Percentiles rank a stretch among this genome's conserved stretches.
Conservation (phyloP, 1,284 basidiomycete genomes). For the Abortiporus biennis region DNA sequence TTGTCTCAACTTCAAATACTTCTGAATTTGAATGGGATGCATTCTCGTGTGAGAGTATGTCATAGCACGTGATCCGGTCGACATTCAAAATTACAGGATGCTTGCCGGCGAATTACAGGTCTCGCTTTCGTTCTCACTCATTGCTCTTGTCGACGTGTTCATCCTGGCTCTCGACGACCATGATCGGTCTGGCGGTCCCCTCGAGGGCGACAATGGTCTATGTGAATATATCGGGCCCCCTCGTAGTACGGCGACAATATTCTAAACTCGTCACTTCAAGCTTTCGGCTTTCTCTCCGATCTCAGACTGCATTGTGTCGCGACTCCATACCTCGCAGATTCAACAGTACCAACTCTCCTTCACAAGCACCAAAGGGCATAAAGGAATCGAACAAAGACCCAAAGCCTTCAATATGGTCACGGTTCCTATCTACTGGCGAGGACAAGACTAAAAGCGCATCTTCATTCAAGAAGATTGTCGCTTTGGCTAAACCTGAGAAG, state of each 20-base stretch:
- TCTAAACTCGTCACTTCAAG: not conserved
- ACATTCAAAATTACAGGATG: too few species aligned
- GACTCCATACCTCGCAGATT: not conserved
- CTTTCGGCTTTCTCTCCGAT: not conserved
- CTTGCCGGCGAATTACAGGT: too few species aligned
- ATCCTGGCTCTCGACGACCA: slow-evolving; percentile 7
- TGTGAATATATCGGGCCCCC: not conserved
- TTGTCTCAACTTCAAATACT: too few species aligned
- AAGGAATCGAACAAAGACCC: too few species aligned
- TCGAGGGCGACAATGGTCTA: not conserved
- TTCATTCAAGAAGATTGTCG: slow-evolving; percentile 68
- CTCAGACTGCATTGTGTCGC: not conserved
- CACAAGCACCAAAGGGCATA: not conserved
- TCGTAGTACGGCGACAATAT: not conserved
- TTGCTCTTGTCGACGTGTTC: slow-evolving; percentile 1
- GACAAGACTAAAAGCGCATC: slow-evolving; percentile 37
- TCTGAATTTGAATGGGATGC: too few species aligned
- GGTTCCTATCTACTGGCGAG: too few species aligned
- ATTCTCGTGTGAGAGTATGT: too few species aligned
- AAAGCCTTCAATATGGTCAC: too few species aligned
- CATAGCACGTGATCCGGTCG: too few species aligned
- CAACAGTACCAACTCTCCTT: not conserved
- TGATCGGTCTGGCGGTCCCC: not conserved
- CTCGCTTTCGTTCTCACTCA: too few species aligned
- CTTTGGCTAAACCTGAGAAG: slow-evolving; percentile 75